Evolutionary conservation across 441 rosid species (phyloP).

Genomic region (Brassica hybrid): DNA sequence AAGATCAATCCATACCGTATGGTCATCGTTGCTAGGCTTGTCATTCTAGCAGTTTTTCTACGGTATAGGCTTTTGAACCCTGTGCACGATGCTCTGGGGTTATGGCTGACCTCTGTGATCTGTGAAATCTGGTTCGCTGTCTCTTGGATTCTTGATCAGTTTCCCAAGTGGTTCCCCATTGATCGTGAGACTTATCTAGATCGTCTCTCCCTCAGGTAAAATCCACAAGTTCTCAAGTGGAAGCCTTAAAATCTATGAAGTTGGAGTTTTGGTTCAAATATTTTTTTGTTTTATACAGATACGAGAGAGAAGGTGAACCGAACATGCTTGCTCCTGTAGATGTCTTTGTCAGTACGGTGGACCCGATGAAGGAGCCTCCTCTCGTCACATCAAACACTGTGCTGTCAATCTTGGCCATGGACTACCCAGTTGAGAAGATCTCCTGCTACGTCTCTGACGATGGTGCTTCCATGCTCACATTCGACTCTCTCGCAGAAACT

Average conservation of each 20-base stretch:
- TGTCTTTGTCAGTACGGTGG: slow-evolving; percentile 94
- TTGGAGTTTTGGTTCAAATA: not conserved
- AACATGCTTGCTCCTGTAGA: slow-evolving; percentile 81
- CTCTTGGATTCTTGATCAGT: slow-evolving; percentile 98
- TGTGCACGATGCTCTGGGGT: slow-evolving; percentile 83
- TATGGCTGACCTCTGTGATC: slow-evolving; percentile 88
- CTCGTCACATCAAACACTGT: slow-evolving; percentile 88
- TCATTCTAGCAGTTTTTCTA: slow-evolving; percentile 71
- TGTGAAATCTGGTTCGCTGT: slow-evolving; percentile 97
- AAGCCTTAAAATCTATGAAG: not conserved
- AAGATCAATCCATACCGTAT: slow-evolving; percentile 90
- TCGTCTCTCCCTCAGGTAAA: slow-evolving; percentile 84
- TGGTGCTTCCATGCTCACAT: slow-evolving; percentile 94
- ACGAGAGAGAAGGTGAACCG: slow-evolving; percentile 89
- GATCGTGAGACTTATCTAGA: slow-evolving; percentile 92
- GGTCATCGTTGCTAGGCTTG: slow-evolving; percentile 87
- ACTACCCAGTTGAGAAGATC: slow-evolving; percentile 88
- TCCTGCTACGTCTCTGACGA: slow-evolving; percentile 95
- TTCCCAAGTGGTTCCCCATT: slow-evolving; percentile 93
- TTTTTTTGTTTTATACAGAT: slow-evolving; percentile 46
- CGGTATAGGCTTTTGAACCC: slow-evolving; percentile 87
- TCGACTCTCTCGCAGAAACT: slow-evolving; percentile 81
- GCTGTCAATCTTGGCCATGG: slow-evolving; percentile 89
- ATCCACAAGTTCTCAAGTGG: slow-evolving; percentile 1
- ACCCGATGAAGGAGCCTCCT: slow-evolving; percentile 98